A percentile compares a stretch with the other conserved stretches of the same genome.
phyloP scores from a whole-genome alignment of 768 basidiomycete genomes.

The Hemileccinum impolitum region DNA sequence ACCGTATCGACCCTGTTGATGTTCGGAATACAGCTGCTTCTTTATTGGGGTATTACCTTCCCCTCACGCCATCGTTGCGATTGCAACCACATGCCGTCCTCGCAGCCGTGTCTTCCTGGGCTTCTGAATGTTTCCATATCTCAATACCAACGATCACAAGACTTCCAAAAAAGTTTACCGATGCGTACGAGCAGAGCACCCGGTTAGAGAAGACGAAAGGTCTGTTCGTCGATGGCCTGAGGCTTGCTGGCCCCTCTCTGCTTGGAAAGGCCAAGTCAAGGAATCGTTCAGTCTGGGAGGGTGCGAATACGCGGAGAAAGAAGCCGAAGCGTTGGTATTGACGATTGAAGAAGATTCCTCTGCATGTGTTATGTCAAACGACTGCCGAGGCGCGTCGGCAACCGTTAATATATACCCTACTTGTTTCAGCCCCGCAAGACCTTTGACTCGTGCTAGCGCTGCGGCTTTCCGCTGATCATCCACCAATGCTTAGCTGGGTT shows the following conservation, averaged over 20 bases:
- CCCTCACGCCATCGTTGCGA: slow-evolving; percentile 48
- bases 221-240: slow-evolving; percentile 21
- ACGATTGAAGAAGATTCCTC: neutral
- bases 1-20: slow-evolving; percentile 44
- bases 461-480: no score
- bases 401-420: neutral
- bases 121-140: slow-evolving; percentile 27
- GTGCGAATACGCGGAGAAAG: slow-evolving; percentile 8
- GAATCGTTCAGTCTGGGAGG: slow-evolving; percentile 27
- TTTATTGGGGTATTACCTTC: slow-evolving; percentile 69
- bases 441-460: no score
- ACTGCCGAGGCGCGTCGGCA: no score
- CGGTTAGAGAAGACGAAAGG: slow-evolving; percentile 16
- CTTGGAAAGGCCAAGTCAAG: slow-evolving; percentile 22
- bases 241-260: slow-evolving; percentile 10
- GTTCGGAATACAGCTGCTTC: slow-evolving; percentile 62
- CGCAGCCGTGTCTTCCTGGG: slow-evolving; percentile 61
- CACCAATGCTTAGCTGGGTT: no score
- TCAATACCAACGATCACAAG: slow-evolving; percentile 16
- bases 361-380: no score
- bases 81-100: slow-evolving; percentile 42
- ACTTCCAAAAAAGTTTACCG: slow-evolving; percentile 21
- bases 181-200: slow-evolving; percentile 17
- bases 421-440: neutral
- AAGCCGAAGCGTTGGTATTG: slow-evolving; percentile 20